These are phyloP conservation scores for Marasmius tenuissimus DNA, from an alignment of 1,284 basidiomycete species.

Conservation along the genomic window DNA sequence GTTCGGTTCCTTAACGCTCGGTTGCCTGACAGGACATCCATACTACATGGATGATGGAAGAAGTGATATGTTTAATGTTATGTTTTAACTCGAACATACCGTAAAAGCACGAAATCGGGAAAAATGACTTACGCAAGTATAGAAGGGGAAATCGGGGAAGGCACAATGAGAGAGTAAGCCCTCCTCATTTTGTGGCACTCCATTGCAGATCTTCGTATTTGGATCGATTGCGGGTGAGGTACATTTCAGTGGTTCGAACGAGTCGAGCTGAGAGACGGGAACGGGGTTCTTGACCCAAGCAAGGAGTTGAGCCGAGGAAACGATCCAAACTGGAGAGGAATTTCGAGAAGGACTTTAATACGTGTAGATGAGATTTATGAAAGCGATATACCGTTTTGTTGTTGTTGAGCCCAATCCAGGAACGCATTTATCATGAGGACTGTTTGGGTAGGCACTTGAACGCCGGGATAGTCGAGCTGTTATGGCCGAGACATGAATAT, in stretches of 20 bases:
- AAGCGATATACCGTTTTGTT: conserved; percentile 54
- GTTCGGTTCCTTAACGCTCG: conserved; percentile 61
- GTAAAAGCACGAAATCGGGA: background rate
- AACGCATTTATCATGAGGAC: conserved; percentile 78
- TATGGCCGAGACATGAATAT: conserved; percentile 4
- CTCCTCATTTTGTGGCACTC: conserved; percentile 62
- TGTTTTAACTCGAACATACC: background rate
- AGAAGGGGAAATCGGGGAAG: conserved; percentile 77
- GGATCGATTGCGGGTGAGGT: conserved; percentile 56
- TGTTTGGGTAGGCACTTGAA: conserved; percentile 46
- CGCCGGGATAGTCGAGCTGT: conserved; percentile 58
- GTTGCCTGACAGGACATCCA: conserved; percentile 62
- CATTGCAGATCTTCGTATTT: conserved; percentile 67
- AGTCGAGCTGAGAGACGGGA: conserved; percentile 58
- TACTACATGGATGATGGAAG: conserved; percentile 43
- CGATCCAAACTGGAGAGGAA: conserved; percentile 63
- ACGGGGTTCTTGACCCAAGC: conserved; percentile 76
- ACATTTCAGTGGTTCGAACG: conserved; percentile 58
- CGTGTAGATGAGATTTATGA: conserved; percentile 2
- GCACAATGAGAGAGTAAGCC: conserved; percentile 62
- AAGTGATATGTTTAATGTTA: background rate
- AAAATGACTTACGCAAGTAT: conserved; percentile 59
- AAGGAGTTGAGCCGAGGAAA: conserved; percentile 73
- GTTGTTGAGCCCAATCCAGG: conserved; percentile 79
- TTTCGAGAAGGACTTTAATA: conserved; percentile 1